Conservation (phyloP, 75 land plant genomes). For the Azolla pinnata region DNA sequence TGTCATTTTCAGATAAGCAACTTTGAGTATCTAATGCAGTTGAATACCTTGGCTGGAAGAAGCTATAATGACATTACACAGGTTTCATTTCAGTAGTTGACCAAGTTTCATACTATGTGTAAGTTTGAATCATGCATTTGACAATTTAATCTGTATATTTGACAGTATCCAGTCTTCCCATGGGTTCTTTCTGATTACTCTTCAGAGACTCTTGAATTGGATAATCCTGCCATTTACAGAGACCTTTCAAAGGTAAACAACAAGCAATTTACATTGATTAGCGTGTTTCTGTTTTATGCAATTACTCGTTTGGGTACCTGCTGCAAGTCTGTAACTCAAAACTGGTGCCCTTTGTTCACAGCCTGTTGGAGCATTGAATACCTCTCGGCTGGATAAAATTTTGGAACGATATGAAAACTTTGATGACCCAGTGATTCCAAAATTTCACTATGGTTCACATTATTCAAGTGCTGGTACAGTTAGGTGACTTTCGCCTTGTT, state of each 20-base stretch:
- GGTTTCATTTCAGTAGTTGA: conserved; percentile 46
- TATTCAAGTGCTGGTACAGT: conserved; percentile 98
- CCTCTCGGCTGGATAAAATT: conserved; percentile 67
- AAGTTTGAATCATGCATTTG: no score
- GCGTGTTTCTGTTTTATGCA: no score
- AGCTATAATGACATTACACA: conserved; percentile 98
- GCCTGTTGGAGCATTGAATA: conserved; percentile 96
- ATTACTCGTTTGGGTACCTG: no score
- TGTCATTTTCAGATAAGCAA: conserved; percentile 74
- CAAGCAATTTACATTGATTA: no score
- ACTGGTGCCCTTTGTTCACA: conserved; percentile 18
- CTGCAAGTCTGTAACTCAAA: not conserved
- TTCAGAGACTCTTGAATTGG: conserved; percentile 61
- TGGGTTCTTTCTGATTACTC: conserved; percentile 92
- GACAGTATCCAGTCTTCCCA: conserved; percentile 98
- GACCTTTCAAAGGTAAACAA: conserved; percentile 88
- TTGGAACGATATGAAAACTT: conserved; percentile 91
- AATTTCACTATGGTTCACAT: conserved; percentile 97
- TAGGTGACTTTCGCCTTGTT: conserved; percentile 15
- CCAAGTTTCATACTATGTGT: no score
- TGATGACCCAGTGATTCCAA: conserved; percentile 93
- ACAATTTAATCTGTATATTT: no score
- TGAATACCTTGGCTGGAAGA: conserved; percentile 96
- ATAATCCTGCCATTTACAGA: conserved; percentile 59
- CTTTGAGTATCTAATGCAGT: conserved; percentile 96